A percentile compares a stretch with the other conserved stretches of the same genome.
These are phyloP conservation scores for Davidsoniella eucalypti DNA, from an alignment of 2,329 filamentous ascomycete species.

Conservation along the genomic window DNA sequence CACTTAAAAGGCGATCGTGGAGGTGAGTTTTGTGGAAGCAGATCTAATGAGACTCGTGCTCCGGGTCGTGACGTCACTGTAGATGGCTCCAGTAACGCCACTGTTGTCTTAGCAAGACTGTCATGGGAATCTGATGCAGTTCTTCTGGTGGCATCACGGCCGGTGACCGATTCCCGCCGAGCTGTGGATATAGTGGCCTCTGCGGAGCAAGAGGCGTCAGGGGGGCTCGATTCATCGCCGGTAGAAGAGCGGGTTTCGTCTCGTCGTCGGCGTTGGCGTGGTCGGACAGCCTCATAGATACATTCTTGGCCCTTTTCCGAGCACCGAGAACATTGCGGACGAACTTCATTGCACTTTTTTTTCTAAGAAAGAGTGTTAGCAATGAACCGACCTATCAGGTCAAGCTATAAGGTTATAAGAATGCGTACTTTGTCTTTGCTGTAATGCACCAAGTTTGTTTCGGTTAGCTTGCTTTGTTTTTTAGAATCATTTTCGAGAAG, in stretches of 20 bases:
- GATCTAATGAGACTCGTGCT: too few species aligned
- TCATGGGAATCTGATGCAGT: too few species aligned
- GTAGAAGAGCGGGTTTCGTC: neutral
- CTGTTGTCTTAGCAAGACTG: too few species aligned
- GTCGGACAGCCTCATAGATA: conserved; percentile 31
- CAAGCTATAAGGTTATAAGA: neutral
- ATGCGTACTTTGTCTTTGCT: conserved; percentile 13
- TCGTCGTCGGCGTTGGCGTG: conserved; percentile 21
- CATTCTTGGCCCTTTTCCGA: conserved; percentile 31
- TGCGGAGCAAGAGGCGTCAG: neutral
- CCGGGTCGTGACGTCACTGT: too few species aligned
- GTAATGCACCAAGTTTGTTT: neutral
- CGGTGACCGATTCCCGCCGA: neutral
- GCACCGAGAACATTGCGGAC: conserved; percentile 35
- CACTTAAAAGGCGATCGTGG: neutral
- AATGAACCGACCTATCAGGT: too few species aligned
- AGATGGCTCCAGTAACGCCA: too few species aligned
- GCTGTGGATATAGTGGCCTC: neutral
- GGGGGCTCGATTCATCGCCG: neutral
- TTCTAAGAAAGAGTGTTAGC: conserved; percentile 24
- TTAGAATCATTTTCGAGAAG: too few species aligned
- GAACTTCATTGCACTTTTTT: conserved; percentile 40
- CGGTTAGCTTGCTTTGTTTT: neutral
- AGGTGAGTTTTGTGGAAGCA: neutral
- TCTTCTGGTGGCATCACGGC: too few species aligned